phyloP scores from a whole-genome alignment of 1,139 yeast species.

The Kodamaea ohmeri region DNA sequence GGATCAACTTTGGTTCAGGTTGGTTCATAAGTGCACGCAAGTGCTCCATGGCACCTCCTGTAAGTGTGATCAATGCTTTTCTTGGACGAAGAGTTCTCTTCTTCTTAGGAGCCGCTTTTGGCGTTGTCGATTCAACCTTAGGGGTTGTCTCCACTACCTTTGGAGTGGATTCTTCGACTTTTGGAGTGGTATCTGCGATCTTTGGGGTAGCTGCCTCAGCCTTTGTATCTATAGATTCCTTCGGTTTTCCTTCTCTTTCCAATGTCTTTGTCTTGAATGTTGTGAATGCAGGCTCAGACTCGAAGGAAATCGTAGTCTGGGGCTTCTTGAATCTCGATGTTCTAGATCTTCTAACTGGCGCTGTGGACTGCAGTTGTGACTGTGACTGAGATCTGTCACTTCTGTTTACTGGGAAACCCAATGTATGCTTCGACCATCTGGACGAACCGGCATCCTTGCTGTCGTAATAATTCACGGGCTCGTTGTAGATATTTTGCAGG shows the following conservation, averaged over 20 bases:
- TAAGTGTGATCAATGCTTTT: conserved; percentile 81
- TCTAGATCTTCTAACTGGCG: conserved; percentile 36
- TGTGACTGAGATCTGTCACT: conserved; percentile 20
- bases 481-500: conserved; percentile 10
- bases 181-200: neutral
- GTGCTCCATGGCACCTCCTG: conserved; percentile 73
- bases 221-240: conserved; percentile 5
- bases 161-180: neutral
- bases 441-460: conserved; percentile 9
- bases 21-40: conserved; percentile 63
- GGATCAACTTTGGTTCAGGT: conserved; percentile 84
- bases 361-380: conserved; percentile 15
- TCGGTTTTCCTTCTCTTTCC: conserved; percentile 7
- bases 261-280: conserved; percentile 6
- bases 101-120: conserved; percentile 29
- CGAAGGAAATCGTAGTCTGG: conserved; percentile 8
- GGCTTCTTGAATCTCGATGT: conserved; percentile 32
- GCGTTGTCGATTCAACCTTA: neutral
- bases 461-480: conserved; percentile 4
- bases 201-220: neutral
- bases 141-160: neutral
- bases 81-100: conserved; percentile 71
- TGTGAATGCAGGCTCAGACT: conserved; percentile 6
- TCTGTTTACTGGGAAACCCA: conserved; percentile 17
- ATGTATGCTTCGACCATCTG: conserved; percentile 27